Conservation (phyloP, 352 stramenopile genomes). For the Phytophthora aleatoria region DNA sequence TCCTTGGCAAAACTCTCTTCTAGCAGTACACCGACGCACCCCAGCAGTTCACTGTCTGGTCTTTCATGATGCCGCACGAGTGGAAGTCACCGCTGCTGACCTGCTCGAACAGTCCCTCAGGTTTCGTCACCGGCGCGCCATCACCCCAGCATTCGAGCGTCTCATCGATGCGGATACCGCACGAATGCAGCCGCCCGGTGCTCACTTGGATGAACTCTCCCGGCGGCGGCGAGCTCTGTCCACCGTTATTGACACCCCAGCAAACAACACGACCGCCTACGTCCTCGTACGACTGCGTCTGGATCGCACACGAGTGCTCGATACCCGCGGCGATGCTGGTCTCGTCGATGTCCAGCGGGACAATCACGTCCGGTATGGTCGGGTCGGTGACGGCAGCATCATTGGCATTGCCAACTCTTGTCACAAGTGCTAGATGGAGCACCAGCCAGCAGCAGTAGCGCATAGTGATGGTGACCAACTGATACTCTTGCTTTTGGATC, state of each 20-base stretch:
- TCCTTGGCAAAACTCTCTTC: neutral
- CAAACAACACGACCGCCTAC: conserved; percentile 79
- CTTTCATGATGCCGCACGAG: conserved; percentile 80
- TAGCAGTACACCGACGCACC: conserved; percentile 26
- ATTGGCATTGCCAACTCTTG: neutral
- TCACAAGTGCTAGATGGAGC: conserved; percentile 7
- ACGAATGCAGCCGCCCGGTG: conserved; percentile 73
- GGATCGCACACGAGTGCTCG: conserved; percentile 83
- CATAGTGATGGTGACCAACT: conserved; percentile 3
- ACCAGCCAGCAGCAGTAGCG: conserved; percentile 7
- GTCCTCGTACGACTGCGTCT: conserved; percentile 63
- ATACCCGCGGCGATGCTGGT: conserved; percentile 77
- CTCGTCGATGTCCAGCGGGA: conserved; percentile 77
- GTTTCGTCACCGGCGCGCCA: conserved; percentile 49
- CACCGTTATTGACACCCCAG: conserved; percentile 70
- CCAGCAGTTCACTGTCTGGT: conserved; percentile 80
- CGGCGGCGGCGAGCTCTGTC: conserved; percentile 54
- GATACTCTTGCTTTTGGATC: conserved; percentile 2
- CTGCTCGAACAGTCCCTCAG: conserved; percentile 77
- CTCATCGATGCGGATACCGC: conserved; percentile 77
- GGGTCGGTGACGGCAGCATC: conserved; percentile 5
- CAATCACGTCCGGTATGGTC: conserved; percentile 25
- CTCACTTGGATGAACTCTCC: conserved; percentile 85
- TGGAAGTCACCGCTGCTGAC: conserved; percentile 86
- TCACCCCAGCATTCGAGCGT: conserved; percentile 80